Conservation (phyloP, 1,139 yeast genomes). For the Yueomyces sp. region DNA sequence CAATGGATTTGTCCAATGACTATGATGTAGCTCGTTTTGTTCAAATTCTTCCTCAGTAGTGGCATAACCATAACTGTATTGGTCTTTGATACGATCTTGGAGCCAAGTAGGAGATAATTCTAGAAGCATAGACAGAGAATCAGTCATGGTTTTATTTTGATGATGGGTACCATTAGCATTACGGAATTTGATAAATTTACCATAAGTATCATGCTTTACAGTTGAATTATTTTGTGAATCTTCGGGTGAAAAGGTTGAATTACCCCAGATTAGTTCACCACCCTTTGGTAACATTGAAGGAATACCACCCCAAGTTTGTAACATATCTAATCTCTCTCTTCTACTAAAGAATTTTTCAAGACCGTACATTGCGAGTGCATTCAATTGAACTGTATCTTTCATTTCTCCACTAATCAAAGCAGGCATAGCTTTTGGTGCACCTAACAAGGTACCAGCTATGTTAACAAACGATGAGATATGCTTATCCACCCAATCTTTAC, state of each 20-base stretch:
- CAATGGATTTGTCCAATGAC: conserved; percentile 85
- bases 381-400: conserved; percentile 93
- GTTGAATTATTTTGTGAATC: conserved; percentile 30
- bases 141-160: conserved; percentile 50
- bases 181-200: conserved; percentile 62
- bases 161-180: conserved; percentile 29
- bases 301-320: conserved; percentile 82
- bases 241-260: conserved; percentile 38
- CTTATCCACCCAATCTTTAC: conserved; percentile 73
- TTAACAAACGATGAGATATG: conserved; percentile 71
- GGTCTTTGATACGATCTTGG: conserved; percentile 44
- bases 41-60: conserved; percentile 42
- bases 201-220: conserved; percentile 31
- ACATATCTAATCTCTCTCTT: conserved; percentile 74
- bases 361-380: conserved; percentile 87
- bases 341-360: conserved; percentile 87
- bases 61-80: conserved; percentile 74
- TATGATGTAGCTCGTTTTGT: conserved; percentile 52
- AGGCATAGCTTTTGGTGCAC: conserved; percentile 89
- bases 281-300: conserved; percentile 97
- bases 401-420: conserved; percentile 92
- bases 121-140: conserved; percentile 52
- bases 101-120: conserved; percentile 70
- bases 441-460: conserved; percentile 77
- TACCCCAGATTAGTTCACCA: conserved; percentile 83